These are phyloP conservation scores for Nitzschia sp. DNA, from an alignment of 108 stramenopile species.

Conservation along the genomic window DNA sequence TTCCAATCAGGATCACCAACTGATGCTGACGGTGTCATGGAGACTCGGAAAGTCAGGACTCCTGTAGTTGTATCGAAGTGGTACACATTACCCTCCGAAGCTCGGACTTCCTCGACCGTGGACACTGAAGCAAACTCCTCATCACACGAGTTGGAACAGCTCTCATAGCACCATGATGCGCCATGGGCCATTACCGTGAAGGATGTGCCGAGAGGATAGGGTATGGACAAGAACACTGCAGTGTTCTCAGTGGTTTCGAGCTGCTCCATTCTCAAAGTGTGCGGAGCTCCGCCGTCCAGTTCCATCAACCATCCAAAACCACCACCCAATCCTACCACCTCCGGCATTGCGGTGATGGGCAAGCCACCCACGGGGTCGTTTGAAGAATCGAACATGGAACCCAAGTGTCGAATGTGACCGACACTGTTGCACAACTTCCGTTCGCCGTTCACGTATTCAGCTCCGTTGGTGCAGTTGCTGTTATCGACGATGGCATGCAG, in stretches of 20 bases:
- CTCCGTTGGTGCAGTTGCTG: background rate
- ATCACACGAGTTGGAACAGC: background rate
- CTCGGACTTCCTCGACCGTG: conserved; percentile 18
- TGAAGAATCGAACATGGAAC: conserved; percentile 18
- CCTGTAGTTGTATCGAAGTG: background rate
- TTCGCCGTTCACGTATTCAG: conserved; percentile 17
- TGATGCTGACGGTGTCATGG: background rate
- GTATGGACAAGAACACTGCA: background rate
- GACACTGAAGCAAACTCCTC: conserved; percentile 5
- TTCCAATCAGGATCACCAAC: background rate
- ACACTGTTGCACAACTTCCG: conserved; percentile 5
- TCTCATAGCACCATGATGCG: conserved; percentile 5
- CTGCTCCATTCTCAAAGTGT: background rate
- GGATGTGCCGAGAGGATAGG: background rate
- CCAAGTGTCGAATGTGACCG: conserved; percentile 34
- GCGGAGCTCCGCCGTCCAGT: conserved; percentile 35
- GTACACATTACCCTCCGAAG: conserved; percentile 15
- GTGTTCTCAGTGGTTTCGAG: background rate
- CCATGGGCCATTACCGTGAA: background rate
- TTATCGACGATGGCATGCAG: conserved; percentile 1
- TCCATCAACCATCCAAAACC: conserved; percentile 40
- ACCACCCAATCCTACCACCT: conserved; percentile 32
- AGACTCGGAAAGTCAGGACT: background rate
- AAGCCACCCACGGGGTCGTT: conserved; percentile 5
- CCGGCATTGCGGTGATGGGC: conserved; percentile 39